Evolutionary conservation across 169 alveolate genomes (phyloP).

Genomic region (Plasmodium berghei): DNA sequence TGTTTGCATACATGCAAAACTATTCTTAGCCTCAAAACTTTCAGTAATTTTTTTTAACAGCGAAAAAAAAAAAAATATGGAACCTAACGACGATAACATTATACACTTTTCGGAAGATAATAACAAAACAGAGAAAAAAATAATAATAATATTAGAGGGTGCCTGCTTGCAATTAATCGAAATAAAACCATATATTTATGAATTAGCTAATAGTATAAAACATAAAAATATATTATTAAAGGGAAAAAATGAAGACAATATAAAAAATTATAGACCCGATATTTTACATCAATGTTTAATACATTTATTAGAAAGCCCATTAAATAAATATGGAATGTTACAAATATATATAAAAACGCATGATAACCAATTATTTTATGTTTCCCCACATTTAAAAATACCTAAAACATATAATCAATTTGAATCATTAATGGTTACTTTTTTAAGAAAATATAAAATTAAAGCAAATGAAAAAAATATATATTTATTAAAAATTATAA

Average conservation of each 20-base stretch:
- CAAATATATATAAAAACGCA: constrained; percentile 88
- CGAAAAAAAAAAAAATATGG: constrained; percentile 12
- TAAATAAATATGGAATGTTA: constrained; percentile 85
- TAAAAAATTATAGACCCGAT: constrained; percentile 89
- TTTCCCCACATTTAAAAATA: constrained; percentile 90
- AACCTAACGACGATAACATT: background rate
- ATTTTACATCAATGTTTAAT: constrained; percentile 91
- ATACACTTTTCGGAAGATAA: constrained; percentile 9
- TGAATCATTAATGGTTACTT: constrained; percentile 86
- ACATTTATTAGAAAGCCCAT: constrained; percentile 89
- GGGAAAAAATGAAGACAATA: constrained; percentile 32
- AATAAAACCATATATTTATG: constrained; percentile 58
- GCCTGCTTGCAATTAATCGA: constrained; percentile 69
- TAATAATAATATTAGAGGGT: constrained; percentile 64
- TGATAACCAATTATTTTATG: constrained; percentile 88
- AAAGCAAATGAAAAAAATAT: constrained; percentile 85
- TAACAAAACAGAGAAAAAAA: constrained; percentile 18
- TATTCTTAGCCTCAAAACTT: background rate
- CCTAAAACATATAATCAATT: constrained; percentile 90
- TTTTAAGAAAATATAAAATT: constrained; percentile 86
- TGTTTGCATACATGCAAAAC: background rate
- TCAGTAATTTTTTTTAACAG: too few species aligned
- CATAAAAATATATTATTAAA: constrained; percentile 38
- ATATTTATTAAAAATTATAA: constrained; percentile 85
- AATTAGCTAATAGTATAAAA: constrained; percentile 36